Percentiles rank a stretch among this genome's conserved stretches.
Conservation (phyloP, 2,329 filamentous ascomycete genomes). For the Arthrobotrys sphaeroides region DNA sequence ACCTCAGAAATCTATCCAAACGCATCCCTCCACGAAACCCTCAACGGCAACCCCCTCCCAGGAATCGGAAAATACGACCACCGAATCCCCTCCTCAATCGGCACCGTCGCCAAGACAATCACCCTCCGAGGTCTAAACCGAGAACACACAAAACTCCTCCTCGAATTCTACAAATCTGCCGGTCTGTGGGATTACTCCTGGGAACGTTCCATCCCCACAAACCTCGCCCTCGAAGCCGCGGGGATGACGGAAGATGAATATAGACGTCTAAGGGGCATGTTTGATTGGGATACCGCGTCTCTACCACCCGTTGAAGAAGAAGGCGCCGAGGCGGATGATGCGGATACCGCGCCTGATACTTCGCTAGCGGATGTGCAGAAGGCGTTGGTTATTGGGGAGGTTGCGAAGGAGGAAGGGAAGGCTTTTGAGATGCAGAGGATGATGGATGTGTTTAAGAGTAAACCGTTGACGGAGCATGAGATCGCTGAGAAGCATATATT, state of each 20-base stretch:
- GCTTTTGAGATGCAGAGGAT: slow-evolving; percentile 21
- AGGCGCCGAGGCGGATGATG: slow-evolving; percentile 62
- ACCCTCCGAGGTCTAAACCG: slow-evolving; percentile 28
- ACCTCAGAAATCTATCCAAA: slow-evolving; percentile 65
- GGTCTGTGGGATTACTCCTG: slow-evolving; percentile 48
- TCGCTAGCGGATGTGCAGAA: slow-evolving; percentile 76
- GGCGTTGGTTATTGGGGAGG: slow-evolving; percentile 21
- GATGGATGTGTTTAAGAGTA: slow-evolving; percentile 18
- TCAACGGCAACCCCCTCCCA: slow-evolving; percentile 56
- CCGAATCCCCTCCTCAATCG: slow-evolving; percentile 62
- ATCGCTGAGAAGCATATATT: slow-evolving; percentile 54
- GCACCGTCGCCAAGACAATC: slow-evolving; percentile 30
- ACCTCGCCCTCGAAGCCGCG: slow-evolving; percentile 12
- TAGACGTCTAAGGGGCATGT: slow-evolving; percentile 61
- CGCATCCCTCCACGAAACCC: slow-evolving; percentile 59
- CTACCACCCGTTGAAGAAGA: slow-evolving; percentile 66
- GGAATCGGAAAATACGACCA: slow-evolving; percentile 62
- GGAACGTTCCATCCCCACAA: slow-evolving; percentile 33
- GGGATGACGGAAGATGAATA: slow-evolving; percentile 28
- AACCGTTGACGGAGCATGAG: slow-evolving; percentile 44
- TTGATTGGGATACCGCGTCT: slow-evolving; percentile 61
- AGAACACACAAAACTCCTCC: slow-evolving; percentile 32
- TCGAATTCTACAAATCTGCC: slow-evolving; percentile 47
- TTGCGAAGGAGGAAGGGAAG: slow-evolving; percentile 23
- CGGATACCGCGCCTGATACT: slow-evolving; percentile 73